phyloP scores from a whole-genome alignment of 345 rosid genomes.

The Euphorbia lathyris region DNA sequence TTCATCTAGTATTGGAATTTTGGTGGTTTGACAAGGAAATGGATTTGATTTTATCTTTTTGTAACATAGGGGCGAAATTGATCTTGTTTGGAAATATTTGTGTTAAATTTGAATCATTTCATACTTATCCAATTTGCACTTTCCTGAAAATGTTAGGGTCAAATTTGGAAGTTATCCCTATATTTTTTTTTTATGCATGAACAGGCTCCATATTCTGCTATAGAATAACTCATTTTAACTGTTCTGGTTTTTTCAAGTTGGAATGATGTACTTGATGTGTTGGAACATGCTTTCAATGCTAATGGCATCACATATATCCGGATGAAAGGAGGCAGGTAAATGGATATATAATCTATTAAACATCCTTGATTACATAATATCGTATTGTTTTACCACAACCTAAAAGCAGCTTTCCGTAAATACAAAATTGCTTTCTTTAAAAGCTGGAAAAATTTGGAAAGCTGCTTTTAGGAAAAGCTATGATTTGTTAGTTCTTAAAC shows the following conservation, averaged over 20 bases:
- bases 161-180: too few species aligned
- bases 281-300: constrained; percentile 76
- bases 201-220: neutral
- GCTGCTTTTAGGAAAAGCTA: too few species aligned
- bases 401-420: too few species aligned
- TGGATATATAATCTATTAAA: constrained; percentile 10
- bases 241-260: constrained; percentile 95
- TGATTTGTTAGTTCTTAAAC: too few species aligned
- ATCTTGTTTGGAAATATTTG: too few species aligned
- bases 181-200: too few species aligned
- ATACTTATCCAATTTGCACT: too few species aligned
- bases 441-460: too few species aligned
- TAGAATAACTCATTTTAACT: neutral
- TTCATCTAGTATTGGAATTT: neutral
- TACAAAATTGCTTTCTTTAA: too few species aligned
- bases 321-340: constrained; percentile 97
- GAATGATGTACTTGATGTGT: constrained; percentile 97
- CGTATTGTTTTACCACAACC: too few species aligned
- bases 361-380: neutral
- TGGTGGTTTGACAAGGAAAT: neutral
- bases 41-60: neutral
- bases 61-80: neutral
- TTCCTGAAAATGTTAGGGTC: too few species aligned
- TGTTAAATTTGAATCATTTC: too few species aligned
- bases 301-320: constrained; percentile 64